phyloP scores from a whole-genome alignment of 768 basidiomycete species.

The Xerocomellus chrysenteron region DNA sequence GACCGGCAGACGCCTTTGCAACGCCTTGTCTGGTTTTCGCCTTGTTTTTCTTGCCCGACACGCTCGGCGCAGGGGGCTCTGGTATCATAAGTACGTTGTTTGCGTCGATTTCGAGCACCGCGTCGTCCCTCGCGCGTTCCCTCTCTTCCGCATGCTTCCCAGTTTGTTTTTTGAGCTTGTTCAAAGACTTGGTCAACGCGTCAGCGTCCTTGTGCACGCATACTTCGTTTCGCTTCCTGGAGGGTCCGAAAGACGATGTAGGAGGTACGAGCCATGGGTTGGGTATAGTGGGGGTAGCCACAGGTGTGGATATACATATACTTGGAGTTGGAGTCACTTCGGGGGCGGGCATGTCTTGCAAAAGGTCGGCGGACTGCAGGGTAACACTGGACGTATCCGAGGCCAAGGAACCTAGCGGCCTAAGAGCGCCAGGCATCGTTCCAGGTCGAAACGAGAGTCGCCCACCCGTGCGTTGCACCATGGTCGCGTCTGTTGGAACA shows the following conservation, averaged over 20 bases:
- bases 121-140: slow-evolving; percentile 69
- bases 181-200: slow-evolving; percentile 61
- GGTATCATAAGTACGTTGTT: slow-evolving; percentile 20
- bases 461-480: slow-evolving; percentile 63
- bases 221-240: slow-evolving; percentile 74
- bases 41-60: slow-evolving; percentile 14
- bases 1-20: slow-evolving; percentile 7
- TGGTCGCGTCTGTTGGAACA: slow-evolving; percentile 32
- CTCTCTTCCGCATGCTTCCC: slow-evolving; percentile 57
- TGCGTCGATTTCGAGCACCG: slow-evolving; percentile 68
- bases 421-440: slow-evolving; percentile 17
- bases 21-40: slow-evolving; percentile 11
- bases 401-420: slow-evolving; percentile 32
- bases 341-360: slow-evolving; percentile 32
- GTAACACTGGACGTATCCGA: slow-evolving; percentile 71
- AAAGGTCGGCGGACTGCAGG: slow-evolving; percentile 55
- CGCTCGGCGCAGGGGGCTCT: neutral
- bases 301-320: slow-evolving; percentile 10
- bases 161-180: slow-evolving; percentile 67
- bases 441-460: slow-evolving; percentile 64
- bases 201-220: slow-evolving; percentile 67
- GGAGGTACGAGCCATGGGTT: slow-evolving; percentile 83
- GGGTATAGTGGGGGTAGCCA: slow-evolving; percentile 19
- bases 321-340: slow-evolving; percentile 10
- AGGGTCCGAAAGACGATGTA: slow-evolving; percentile 41